Conservation (phyloP, 257 asterid species). For the Jacaranda mimosifolia region DNA sequence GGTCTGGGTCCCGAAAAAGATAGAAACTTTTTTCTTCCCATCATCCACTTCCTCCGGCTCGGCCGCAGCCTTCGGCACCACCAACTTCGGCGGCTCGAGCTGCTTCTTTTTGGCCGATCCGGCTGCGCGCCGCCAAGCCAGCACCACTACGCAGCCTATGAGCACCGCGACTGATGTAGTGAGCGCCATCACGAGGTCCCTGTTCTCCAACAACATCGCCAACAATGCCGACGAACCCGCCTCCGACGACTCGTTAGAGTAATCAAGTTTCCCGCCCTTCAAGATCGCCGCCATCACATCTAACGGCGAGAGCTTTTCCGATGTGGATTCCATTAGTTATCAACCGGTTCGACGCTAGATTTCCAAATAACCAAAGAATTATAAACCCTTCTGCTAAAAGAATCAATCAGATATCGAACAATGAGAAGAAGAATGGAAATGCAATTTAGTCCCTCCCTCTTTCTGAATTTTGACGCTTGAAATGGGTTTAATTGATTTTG, state of each 20-base stretch:
- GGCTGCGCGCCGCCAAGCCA: constrained; percentile 73
- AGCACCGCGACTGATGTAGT: constrained; percentile 84
- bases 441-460: constrained; percentile 30
- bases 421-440: constrained; percentile 6
- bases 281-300: constrained; percentile 76
- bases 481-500: constrained; percentile 17
- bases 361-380: constrained; percentile 11
- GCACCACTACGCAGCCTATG: constrained; percentile 73
- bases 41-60: constrained; percentile 85
- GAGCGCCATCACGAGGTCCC: constrained; percentile 71
- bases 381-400: constrained; percentile 6
- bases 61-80: constrained; percentile 49
- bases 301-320: constrained; percentile 72
- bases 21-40: constrained; percentile 71
- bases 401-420: neutral
- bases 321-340: constrained; percentile 53
- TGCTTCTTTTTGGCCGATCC: constrained; percentile 58
- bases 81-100: constrained; percentile 52
- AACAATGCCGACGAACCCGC: constrained; percentile 51
- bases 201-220: constrained; percentile 72
- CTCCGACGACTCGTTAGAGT: constrained; percentile 53
- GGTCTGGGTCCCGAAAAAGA: constrained; percentile 94
- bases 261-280: constrained; percentile 57
- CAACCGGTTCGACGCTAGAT: constrained; percentile 26
- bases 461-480: neutral